Evolutionary conservation across 352 stramenopile genomes (phyloP).

Genomic region (Phytophthora brassicae): DNA sequence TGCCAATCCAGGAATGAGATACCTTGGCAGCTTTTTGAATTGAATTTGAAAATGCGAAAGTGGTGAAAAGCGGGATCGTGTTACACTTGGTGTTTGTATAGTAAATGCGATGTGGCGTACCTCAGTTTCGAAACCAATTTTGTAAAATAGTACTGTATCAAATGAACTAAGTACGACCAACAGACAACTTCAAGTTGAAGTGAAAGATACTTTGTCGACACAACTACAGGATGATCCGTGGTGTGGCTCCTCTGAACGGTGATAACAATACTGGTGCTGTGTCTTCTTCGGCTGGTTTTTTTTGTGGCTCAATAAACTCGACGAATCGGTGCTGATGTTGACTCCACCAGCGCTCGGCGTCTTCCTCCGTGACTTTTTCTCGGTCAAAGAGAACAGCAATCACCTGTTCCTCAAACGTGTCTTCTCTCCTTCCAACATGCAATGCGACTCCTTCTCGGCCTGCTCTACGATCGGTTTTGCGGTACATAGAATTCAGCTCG

Average conservation of each 20-base stretch:
- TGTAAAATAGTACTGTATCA: constrained; percentile 2
- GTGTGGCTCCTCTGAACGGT: constrained; percentile 1
- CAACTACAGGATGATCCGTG: constrained; percentile 9
- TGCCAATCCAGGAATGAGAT: constrained; percentile 14
- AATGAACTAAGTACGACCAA: constrained; percentile 22
- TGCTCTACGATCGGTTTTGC: constrained; percentile 81
- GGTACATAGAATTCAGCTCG: constrained; percentile 84
- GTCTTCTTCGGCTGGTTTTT: constrained; percentile 10
- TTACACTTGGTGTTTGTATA: constrained; percentile 3
- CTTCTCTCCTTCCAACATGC: constrained; percentile 72
- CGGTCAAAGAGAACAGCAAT: constrained; percentile 85
- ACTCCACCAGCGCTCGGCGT: constrained; percentile 73
- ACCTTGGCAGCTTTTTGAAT: constrained; percentile 8
- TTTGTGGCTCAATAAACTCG: constrained; percentile 29
- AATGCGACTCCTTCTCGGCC: constrained; percentile 69
- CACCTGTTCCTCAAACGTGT: constrained; percentile 79
- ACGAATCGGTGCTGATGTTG: constrained; percentile 73
- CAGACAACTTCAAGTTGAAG: constrained; percentile 24
- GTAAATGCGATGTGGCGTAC: constrained; percentile 15
- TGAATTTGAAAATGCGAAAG: constrained; percentile 27
- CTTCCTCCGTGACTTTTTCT: constrained; percentile 77
- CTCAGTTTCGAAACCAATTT: constrained; percentile 29
- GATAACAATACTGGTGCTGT: neutral
- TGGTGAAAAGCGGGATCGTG: constrained; percentile 22
- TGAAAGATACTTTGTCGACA: constrained; percentile 2